Conservation (phyloP, 2,329 filamentous ascomycete genomes). For the Trichophyton verrucosum region DNA sequence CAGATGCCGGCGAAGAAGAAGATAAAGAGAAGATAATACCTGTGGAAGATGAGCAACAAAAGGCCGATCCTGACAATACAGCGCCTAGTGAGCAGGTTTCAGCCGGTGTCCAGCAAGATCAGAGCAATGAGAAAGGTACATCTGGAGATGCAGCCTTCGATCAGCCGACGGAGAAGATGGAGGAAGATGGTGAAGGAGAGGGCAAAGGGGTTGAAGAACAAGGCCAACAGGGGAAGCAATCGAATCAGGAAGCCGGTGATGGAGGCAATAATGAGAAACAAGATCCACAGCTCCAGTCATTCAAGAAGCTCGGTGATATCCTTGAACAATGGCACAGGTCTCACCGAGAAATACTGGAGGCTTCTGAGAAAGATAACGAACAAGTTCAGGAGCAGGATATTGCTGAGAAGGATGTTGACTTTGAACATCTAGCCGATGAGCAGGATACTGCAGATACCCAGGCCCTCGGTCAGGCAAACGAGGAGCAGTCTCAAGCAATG, state of each 20-base stretch:
- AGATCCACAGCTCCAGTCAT: slow-evolving; percentile 51
- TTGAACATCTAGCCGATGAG: slow-evolving; percentile 84
- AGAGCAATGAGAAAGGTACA: slow-evolving; percentile 36
- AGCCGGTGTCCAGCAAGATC: slow-evolving; percentile 29
- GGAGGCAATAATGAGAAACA: slow-evolving; percentile 24
- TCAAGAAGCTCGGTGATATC: slow-evolving; percentile 88
- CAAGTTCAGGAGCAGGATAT: slow-evolving; percentile 45
- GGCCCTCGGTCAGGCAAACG: slow-evolving; percentile 74
- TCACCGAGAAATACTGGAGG: slow-evolving; percentile 65
- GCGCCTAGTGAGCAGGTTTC: slow-evolving; percentile 32
- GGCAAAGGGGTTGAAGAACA: slow-evolving; percentile 22
- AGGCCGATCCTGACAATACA: slow-evolving; percentile 44
- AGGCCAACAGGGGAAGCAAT: slow-evolving; percentile 20
- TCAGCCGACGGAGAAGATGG: slow-evolving; percentile 33
- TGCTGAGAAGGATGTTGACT: slow-evolving; percentile 70
- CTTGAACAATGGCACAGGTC: slow-evolving; percentile 87
- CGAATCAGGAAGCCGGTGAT: slow-evolving; percentile 22
- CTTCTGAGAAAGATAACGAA: slow-evolving; percentile 42
- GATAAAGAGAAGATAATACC: slow-evolving; percentile 40
- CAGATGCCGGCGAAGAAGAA: slow-evolving; percentile 39
- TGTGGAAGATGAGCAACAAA: slow-evolving; percentile 37
- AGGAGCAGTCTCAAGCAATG: slow-evolving; percentile 74
- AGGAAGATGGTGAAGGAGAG: slow-evolving; percentile 34
- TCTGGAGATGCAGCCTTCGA: slow-evolving; percentile 32
- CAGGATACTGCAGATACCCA: slow-evolving; percentile 74